phyloP scores from a whole-genome alignment of 495 filamentous ascomycete species.

The Aspergillus steynii region DNA sequence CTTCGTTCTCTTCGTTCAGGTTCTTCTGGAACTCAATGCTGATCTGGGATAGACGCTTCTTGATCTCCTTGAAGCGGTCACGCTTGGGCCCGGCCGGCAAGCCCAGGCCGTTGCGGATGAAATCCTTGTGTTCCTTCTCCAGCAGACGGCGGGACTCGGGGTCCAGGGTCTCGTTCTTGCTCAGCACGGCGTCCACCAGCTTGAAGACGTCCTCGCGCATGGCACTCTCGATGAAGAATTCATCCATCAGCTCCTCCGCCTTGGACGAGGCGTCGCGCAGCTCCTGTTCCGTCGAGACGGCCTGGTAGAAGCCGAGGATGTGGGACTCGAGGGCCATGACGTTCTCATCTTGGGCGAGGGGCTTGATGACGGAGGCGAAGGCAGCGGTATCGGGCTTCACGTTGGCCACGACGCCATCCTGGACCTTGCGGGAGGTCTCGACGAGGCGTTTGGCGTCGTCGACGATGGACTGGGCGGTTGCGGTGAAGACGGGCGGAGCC shows the following conservation, averaged over 20 bases:
- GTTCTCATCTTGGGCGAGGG: constrained; percentile 70
- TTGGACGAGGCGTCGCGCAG: constrained; percentile 72
- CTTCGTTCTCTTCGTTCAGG: constrained; percentile 68
- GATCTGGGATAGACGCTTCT: constrained; percentile 65
- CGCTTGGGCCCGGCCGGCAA: constrained; percentile 61
- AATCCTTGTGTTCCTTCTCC: constrained; percentile 69
- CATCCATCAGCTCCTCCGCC: constrained; percentile 66
- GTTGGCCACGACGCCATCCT: constrained; percentile 72
- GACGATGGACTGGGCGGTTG: constrained; percentile 73
- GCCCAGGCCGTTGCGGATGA: constrained; percentile 62
- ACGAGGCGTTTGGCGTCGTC: constrained; percentile 76
- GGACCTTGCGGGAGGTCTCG: constrained; percentile 62
- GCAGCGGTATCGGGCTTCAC: constrained; percentile 64
- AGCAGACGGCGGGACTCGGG: constrained; percentile 63
- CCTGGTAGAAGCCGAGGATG: constrained; percentile 77
- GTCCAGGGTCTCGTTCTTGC: constrained; percentile 60
- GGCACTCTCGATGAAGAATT: constrained; percentile 63
- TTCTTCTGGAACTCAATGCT: constrained; percentile 69
- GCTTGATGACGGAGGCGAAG: constrained; percentile 65
- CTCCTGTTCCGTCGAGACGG: constrained; percentile 67
- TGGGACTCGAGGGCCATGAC: constrained; percentile 55
- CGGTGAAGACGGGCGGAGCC: constrained; percentile 80
- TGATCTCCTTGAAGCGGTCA: constrained; percentile 71
- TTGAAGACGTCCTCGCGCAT: constrained; percentile 71
- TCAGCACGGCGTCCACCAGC: constrained; percentile 60